A percentile compares a stretch with the other conserved stretches of the same genome.
These are phyloP conservation scores for Aureobasidium sp. DNA, from an alignment of 2,329 filamentous ascomycete species.

Conservation along the genomic window DNA sequence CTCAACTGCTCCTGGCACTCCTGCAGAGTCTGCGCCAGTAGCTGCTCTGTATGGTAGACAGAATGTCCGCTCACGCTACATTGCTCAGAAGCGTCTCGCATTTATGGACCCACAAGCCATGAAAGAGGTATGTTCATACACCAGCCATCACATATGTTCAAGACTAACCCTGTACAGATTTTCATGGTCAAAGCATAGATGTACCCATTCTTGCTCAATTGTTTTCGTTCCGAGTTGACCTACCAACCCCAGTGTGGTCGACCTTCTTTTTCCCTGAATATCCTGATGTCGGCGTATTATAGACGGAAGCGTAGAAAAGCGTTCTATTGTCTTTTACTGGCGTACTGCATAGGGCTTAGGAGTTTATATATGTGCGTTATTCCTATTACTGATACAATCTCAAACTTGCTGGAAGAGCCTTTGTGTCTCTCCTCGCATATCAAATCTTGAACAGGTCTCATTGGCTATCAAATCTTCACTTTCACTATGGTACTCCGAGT, in stretches of 20 bases:
- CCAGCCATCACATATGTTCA: conserved; percentile 26
- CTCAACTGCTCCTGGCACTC: conserved; percentile 4
- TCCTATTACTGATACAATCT: background rate
- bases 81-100: conserved; percentile 88
- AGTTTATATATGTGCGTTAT: conserved; percentile 8
- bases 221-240: background rate
- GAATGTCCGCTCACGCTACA: conserved; percentile 81
- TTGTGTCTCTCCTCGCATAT: background rate
- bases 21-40: conserved; percentile 23
- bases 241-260: background rate
- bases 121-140: conserved; percentile 71
- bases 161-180: conserved; percentile 52
- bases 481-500: too few relatives aligned
- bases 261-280: background rate
- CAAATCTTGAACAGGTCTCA: background rate
- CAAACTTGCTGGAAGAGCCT: background rate
- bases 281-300: background rate
- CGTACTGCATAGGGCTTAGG: background rate
- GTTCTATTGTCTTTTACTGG: conserved; percentile 5
- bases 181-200: conserved; percentile 69
- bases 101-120: conserved; percentile 83
- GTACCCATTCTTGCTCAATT: background rate
- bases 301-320: conserved; percentile 16
- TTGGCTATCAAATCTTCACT: background rate
- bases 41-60: conserved; percentile 57